Evolutionary conservation across 495 filamentous ascomycete genomes (phyloP), one percentile per base, ranked within the genome.

Genomic region (Pseudomonodictys pantanalensis): DNA sequence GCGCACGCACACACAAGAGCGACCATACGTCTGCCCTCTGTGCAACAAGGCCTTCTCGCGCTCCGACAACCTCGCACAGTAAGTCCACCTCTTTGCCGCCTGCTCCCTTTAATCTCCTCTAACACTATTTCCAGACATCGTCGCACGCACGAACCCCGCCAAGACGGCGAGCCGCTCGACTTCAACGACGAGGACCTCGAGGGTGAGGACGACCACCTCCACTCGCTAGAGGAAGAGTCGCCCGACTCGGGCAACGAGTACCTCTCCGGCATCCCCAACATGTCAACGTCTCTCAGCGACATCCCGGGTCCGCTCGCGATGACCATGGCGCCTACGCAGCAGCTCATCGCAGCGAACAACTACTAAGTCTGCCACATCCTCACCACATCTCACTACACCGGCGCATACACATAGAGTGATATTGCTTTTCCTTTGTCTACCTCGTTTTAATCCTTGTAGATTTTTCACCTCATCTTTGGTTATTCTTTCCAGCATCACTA

Each of bases 41-140:
- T 98, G 93, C 83, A 95, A 86, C 81, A 97, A 97, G 77, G 93
- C 92, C 44, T 98, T 98, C 75, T 97, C 93, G 44, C 83, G 93
- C 69, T 96, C 91, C 66, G 93, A 98, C 78, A 98, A 98, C 73
- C 86, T 98, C 72, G 93, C 93, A 72, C 93, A 98, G 87, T 95
- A 87, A 82, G 90, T 72, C 60, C 15, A 53, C 45, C 39, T 56
- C 20, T n/a, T 29, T 39, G 47, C 42, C 57, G 32, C 43, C 48
- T 28, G 51, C 56, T 63, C 61, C 64, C 35, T 58, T 51, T n/a
- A 28, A 48, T 60, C 58, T 64, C 50, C 57, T 60, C 42, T 58
- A 69, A 24, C 60, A 43, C 48, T 39, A 53, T 33, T 68, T 69
- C 38, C 69, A 95, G 90, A 72, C 93, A 98, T 77, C 91, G 91